A percentile compares a stretch with the other conserved stretches of the same genome.
Evolutionary conservation across 202 grass and related monocot genomes (phyloP).

Genomic region (Dendrocalamus latiflorus): DNA sequence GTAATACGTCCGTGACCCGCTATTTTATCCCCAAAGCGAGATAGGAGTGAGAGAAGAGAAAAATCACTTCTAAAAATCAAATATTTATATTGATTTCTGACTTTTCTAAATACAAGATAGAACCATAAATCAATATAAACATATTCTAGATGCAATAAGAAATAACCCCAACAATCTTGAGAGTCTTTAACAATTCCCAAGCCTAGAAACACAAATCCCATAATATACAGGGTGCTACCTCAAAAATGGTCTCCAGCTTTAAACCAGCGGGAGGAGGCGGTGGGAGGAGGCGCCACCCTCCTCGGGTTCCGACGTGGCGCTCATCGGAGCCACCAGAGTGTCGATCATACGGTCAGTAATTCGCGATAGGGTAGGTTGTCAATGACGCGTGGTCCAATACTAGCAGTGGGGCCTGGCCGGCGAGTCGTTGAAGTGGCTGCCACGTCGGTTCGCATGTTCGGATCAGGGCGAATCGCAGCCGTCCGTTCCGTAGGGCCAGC

Average conservation of each 20-base stretch:
- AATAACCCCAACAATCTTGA: no score
- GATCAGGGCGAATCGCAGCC: not conserved
- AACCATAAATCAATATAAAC: no score
- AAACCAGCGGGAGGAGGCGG: not conserved
- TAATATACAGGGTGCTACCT: not conserved
- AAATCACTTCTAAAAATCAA: no score
- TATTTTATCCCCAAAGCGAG: no score
- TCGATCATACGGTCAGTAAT: not conserved
- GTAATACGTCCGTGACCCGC: no score
- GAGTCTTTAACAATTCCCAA: not conserved
- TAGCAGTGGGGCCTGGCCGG: not conserved
- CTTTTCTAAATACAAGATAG: no score
- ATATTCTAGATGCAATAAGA: no score
- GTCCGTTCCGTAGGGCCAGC: not conserved
- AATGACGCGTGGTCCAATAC: not conserved
- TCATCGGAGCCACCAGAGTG: not conserved
- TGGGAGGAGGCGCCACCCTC: not conserved
- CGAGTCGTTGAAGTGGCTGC: not conserved
- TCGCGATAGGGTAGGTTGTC: not conserved
- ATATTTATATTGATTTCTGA: no score
- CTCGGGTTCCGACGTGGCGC: not conserved
- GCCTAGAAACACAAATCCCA: not conserved
- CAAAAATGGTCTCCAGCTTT: not conserved
- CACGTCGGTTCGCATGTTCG: not conserved
- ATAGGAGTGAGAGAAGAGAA: no score